Base-by-base conservation (phyloP, 441 rosid species). In the Adansonia gregorii region DNA sequence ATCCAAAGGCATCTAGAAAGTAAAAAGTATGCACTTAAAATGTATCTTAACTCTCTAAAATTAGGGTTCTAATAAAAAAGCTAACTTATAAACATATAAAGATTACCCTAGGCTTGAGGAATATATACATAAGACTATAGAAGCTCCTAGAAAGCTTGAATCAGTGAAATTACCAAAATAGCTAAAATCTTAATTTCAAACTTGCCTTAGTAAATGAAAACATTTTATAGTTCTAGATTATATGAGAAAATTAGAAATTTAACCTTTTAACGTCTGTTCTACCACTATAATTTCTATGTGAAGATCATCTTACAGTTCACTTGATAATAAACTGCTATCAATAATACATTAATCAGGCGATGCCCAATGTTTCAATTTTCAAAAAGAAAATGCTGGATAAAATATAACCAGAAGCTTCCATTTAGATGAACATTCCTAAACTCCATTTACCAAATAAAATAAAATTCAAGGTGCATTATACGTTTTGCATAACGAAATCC, bases 241-340 rank as follows among this genome's bases (percentile, higher is more conserved):
- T 65, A 39, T 19, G 9, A 65, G 69, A 65, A 65, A 39, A 65
- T 4, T 3, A 39, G 69, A 65, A n/a, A 65, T 65, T 39, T 39
- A 39, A 35, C 2, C 22, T 8, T 65, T 65, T 65, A 8, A 65
- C 14, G 9, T 65, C 24, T 39, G 24, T 41, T 65, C 68, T 4
- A 54, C 20, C 8, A 17, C 2, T 19, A 56, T 22, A 56, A 24
- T 56, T 17, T 17, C 22, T 8, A 19, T 56, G 27, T 55, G 60
- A 55, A 17, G 61, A 9, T 20, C 31, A 58, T 20, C 20, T 27
- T 20, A 20, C 0, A 58, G 31, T 20, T 58, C 31, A 58, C 31
- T 27, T 58, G 11, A 58, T 2, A 58, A 19, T 8, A 3, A 58
- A 58, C 31, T 58, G 63, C 14, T 4, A 14, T 2, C 17, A 14